phyloP scores from a whole-genome alignment of 352 stramenopile species.

The Phytophthora sansomeana region DNA sequence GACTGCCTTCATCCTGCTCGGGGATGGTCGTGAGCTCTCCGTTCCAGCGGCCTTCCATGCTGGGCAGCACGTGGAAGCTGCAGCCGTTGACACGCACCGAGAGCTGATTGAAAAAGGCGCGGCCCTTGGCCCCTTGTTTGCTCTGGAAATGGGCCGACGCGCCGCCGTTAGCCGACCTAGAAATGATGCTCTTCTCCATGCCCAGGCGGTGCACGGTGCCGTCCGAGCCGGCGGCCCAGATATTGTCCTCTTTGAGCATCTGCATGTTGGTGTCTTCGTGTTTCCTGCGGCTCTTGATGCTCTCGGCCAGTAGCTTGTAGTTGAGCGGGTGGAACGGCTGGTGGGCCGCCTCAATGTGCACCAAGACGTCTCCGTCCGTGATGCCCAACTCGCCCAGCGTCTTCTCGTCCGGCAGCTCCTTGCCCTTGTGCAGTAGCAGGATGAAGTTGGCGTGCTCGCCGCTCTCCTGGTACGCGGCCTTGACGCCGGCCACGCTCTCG shows the following conservation, averaged over 20 bases:
- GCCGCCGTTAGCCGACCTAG: conserved; percentile 54
- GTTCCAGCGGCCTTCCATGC: conserved; percentile 90
- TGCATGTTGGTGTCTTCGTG: conserved; percentile 86
- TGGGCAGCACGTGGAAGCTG: conserved; percentile 87
- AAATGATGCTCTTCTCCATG: conserved; percentile 88
- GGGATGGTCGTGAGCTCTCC: conserved; percentile 82
- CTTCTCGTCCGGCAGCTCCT: conserved; percentile 88
- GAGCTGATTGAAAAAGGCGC: conserved; percentile 89
- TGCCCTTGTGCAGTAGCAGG: conserved; percentile 86
- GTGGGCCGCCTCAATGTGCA: conserved; percentile 86
- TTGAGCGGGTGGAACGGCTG: conserved; percentile 90
- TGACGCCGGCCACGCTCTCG: conserved; percentile 84
- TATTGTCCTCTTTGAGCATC: conserved; percentile 89
- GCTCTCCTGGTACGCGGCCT: conserved; percentile 84
- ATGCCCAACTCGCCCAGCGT: conserved; percentile 72
- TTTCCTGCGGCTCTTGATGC: conserved; percentile 77
- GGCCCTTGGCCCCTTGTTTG: conserved; percentile 62
- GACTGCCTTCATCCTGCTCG: conserved; percentile 75
- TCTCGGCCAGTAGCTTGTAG: conserved; percentile 84
- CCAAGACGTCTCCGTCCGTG: conserved; percentile 69
- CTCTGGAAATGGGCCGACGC: conserved; percentile 59
- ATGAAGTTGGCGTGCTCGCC: conserved; percentile 79
- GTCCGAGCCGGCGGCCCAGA: conserved; percentile 80
- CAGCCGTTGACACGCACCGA: conserved; percentile 88
- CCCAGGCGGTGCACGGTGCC: conserved; percentile 84